These are phyloP conservation scores for Colletotrichum liriopes DNA, from an alignment of 2,329 filamentous ascomycete genomes.

Conservation along the genomic window DNA sequence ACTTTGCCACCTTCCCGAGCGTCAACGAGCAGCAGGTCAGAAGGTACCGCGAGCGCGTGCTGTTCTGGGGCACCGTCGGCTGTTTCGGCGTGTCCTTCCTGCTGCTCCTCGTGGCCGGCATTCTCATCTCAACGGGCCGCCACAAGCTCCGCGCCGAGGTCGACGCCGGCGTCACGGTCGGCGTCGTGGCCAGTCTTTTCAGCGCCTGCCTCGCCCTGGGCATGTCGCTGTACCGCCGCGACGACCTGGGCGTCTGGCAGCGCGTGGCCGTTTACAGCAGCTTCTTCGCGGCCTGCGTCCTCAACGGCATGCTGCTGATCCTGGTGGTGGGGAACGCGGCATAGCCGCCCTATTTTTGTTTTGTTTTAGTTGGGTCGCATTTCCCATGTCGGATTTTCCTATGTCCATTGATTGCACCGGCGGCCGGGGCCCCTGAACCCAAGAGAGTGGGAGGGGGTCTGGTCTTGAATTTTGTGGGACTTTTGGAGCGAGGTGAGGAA, in stretches of 20 bases:
- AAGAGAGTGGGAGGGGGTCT: neutral
- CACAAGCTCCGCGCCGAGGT: conserved; percentile 80
- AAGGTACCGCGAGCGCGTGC: conserved; percentile 68
- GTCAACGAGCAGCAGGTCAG: conserved; percentile 66
- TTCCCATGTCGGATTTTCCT: conserved; percentile 9
- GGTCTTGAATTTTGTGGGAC: conserved; percentile 24
- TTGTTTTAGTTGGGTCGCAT: conserved; percentile 1
- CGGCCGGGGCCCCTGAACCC: neutral
- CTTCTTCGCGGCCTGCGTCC: conserved; percentile 57
- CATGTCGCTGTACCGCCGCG: conserved; percentile 68
- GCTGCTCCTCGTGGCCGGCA: conserved; percentile 75
- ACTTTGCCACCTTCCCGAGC: conserved; percentile 69
- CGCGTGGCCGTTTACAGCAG: conserved; percentile 58
- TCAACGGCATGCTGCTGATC: conserved; percentile 62
- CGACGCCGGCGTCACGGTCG: conserved; percentile 80
- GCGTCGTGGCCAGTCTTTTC: conserved; percentile 76
- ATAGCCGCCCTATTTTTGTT: conserved; percentile 44
- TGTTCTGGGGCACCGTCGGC: conserved; percentile 68
- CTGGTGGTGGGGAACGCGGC: conserved; percentile 58
- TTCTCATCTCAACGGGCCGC: conserved; percentile 78
- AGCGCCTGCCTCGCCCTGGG: conserved; percentile 75
- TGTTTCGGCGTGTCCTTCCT: conserved; percentile 73
- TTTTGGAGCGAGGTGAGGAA: conserved; percentile 14
- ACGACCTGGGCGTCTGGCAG: conserved; percentile 59
- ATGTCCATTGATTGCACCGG: conserved; percentile 26